These are phyloP conservation scores for Dactylellina parvicollis DNA, from an alignment of 2,329 filamentous ascomycete genomes.

Conservation along the genomic window DNA sequence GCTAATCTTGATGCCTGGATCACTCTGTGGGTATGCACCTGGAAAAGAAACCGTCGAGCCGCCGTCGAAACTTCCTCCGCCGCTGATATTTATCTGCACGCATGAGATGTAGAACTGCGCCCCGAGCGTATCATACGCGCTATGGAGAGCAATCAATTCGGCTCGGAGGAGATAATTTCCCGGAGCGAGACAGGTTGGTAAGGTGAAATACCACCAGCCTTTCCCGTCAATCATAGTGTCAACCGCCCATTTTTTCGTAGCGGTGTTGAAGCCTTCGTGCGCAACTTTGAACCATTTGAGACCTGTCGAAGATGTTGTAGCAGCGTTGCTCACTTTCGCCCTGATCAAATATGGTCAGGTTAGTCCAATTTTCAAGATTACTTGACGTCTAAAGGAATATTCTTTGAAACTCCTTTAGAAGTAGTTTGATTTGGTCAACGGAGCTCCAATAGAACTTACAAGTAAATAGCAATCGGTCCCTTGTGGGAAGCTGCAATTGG, in stretches of 20 bases:
- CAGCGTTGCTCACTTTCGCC: conserved; percentile 62
- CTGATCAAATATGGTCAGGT: conserved; percentile 53
- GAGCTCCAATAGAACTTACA: too few species aligned
- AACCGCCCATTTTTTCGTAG: conserved; percentile 64
- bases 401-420: too few species aligned
- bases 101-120: conserved; percentile 62
- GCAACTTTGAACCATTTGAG: conserved; percentile 63
- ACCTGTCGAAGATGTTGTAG: conserved; percentile 60
- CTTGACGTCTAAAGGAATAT: too few species aligned
- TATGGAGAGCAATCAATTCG: conserved; percentile 55
- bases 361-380: neutral
- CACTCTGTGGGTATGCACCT: conserved; percentile 59
- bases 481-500: conserved; percentile 66
- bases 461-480: conserved; percentile 62
- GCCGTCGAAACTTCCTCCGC: conserved; percentile 54
- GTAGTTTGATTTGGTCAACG: too few species aligned
- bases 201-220: conserved; percentile 62
- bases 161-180: conserved; percentile 58
- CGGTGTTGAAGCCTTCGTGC: conserved; percentile 61
- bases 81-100: conserved; percentile 60
- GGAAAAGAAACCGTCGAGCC: conserved; percentile 58
- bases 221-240: conserved; percentile 65
- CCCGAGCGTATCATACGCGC: conserved; percentile 56
- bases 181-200: conserved; percentile 59
- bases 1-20: conserved; percentile 57